Base-by-base conservation (phyloP, 148 eudicot species). In the Chenopodium formosanum region DNA sequence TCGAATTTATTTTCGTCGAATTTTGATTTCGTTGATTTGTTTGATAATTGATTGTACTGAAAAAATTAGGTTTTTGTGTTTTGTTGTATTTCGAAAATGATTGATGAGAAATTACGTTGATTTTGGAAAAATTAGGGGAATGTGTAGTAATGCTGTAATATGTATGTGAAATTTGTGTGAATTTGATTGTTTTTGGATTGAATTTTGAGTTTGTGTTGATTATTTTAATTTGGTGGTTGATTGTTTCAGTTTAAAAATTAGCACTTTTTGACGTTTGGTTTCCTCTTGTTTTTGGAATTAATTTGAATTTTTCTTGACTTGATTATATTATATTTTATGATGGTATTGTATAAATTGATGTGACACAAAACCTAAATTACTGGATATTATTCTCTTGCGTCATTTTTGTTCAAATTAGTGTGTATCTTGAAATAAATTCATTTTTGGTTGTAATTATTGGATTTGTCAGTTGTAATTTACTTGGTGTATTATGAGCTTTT, bases 1-100 rank as follows among this genome's bases (percentile, higher is more conserved):
- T 40, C 7, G 44, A 3, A 4, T 12, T 71, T 40, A 2, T 2
- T 19, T 29, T 16, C 0, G 0, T 8, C 34, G 56, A 70, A 4
- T 48, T n/a, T 14, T 40, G 44, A 40, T 31, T 31, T 69, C 70
- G 32, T 62, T 22, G 3, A 67, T 53, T 70, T 31, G 37, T 73
- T 60, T 79, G 1, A 34, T 34, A 2, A 34, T 34, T 34, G 37
- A 29, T 29, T 29, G 32, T 0, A 37, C 58, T 64, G n/a, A 64
- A 44, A n/a, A 25, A 69, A 29, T 69, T 72, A 78, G 80, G 73
- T 78, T 78, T 78, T 66, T 9, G 0, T 78, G 47, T 19, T 1
- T 25, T 66, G 52, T 50, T 50, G 53, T 16, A 8, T 32, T 32
- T 22, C 11, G 7, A 8, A 27, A 27, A 53, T 25, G 22, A 4